Conservation (phyloP, 495 filamentous ascomycete genomes). For the Eremomyces bilateralis region DNA sequence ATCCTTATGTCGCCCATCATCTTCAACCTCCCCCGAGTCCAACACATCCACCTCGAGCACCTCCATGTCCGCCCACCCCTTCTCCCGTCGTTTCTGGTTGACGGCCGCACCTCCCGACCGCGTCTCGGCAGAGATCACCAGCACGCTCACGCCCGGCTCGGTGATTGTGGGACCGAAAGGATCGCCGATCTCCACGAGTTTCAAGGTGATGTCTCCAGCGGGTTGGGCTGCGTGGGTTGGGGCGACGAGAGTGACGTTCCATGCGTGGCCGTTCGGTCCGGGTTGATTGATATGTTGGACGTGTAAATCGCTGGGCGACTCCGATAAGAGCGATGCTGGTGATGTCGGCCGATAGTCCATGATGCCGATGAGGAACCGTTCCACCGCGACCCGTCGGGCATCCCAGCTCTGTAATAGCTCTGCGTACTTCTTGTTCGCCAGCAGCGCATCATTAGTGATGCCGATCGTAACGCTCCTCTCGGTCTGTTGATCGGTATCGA, state of each 20-base stretch:
- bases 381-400: slow-evolving; percentile 40
- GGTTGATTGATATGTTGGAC: slow-evolving; percentile 21
- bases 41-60: slow-evolving; percentile 88
- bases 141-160: slow-evolving; percentile 49
- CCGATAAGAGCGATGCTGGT: too few relatives aligned
- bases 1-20: slow-evolving; percentile 8
- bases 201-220: slow-evolving; percentile 29
- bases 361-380: slow-evolving; percentile 49
- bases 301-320: too few relatives aligned
- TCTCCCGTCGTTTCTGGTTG: slow-evolving; percentile 55
- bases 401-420: slow-evolving; percentile 63
- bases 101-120: slow-evolving; percentile 61
- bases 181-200: slow-evolving; percentile 69
- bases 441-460: slow-evolving; percentile 65
- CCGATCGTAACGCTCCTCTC: slow-evolving; percentile 48
- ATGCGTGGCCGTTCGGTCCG: slow-evolving; percentile 28
- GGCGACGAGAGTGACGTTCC: slow-evolving; percentile 18
- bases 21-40: slow-evolving; percentile 38
- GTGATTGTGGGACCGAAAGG: slow-evolving; percentile 84
- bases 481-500: slow-evolving; percentile 7
- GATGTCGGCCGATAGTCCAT: too few relatives aligned
- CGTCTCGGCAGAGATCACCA: slow-evolving; percentile 84
- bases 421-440: slow-evolving; percentile 73
- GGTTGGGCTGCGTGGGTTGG: too few relatives aligned
- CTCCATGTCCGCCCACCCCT: slow-evolving; percentile 54